These are phyloP conservation scores for Clavariopsis aquatica DNA, from an alignment of 495 filamentous ascomycete species.

Conservation along the genomic window DNA sequence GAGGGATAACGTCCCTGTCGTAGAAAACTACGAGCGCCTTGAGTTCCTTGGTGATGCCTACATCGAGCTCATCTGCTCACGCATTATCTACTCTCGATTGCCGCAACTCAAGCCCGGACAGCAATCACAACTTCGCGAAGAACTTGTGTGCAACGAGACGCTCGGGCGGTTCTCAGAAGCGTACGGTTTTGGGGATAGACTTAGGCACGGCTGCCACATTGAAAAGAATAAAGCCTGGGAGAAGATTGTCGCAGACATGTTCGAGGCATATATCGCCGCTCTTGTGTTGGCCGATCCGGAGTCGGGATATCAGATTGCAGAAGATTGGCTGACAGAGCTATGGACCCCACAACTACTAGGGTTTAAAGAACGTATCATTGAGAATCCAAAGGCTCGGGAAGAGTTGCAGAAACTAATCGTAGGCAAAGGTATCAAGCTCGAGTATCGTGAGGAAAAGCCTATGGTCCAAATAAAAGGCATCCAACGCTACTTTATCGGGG, in stretches of 20 bases:
- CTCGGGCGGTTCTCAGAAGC: slow-evolving; percentile 62
- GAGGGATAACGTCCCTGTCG: slow-evolving; percentile 4
- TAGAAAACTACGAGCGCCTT: slow-evolving; percentile 40
- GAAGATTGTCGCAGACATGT: slow-evolving; percentile 79
- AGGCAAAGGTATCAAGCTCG: slow-evolving; percentile 61
- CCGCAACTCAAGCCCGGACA: slow-evolving; percentile 36
- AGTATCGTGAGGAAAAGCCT: slow-evolving; percentile 61
- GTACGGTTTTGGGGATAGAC: slow-evolving; percentile 68
- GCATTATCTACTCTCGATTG: slow-evolving; percentile 42
- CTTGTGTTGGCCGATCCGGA: slow-evolving; percentile 64
- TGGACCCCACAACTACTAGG: slow-evolving; percentile 56
- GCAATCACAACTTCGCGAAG: slow-evolving; percentile 39
- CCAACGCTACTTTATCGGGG: slow-evolving; percentile 66
- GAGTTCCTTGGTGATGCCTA: slow-evolving; percentile 50
- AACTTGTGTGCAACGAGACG: slow-evolving; percentile 71
- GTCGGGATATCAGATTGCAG: slow-evolving; percentile 59
- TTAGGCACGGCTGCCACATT: slow-evolving; percentile 53
- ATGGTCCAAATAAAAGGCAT: slow-evolving; percentile 56
- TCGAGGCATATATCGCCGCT: slow-evolving; percentile 85
- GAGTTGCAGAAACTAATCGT: slow-evolving; percentile 59
- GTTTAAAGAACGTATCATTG: slow-evolving; percentile 26
- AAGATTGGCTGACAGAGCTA: slow-evolving; percentile 67
- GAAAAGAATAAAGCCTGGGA: slow-evolving; percentile 54
- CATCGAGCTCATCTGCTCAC: slow-evolving; percentile 42
- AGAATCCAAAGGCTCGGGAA: slow-evolving; percentile 51